Base-by-base conservation (phyloP, 768 basidiomycete genomes). In the Lactarius hatsudake region DNA sequence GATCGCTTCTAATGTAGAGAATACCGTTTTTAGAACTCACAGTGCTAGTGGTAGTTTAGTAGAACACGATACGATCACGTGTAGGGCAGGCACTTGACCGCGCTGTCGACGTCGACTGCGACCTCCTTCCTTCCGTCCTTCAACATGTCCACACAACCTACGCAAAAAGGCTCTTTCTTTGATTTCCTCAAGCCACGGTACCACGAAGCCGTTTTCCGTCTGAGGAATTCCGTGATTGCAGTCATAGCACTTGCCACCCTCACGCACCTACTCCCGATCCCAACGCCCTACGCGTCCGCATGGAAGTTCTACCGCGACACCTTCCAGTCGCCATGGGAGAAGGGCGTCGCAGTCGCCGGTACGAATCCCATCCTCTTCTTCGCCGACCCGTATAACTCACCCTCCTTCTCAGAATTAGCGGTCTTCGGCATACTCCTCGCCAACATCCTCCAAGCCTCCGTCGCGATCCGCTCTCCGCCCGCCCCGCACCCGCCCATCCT, bases 191-290 rank as follows among this genome's bases (percentile, higher is more conserved):
- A 66, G 55, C 68, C 68, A 26, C 68, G 65, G 1, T 53, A 69
- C 66, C 62, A 66, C 36, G 69, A 70, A 62, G 69, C 67, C 40
- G 54, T 69, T 20, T 57, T 57, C 59, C 69, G 69, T 56, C 59
- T 70, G 23, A 63, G 40, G 15, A 61, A 69, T 36, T 68, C 69
- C 43, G 6, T 69, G 13, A 23, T 69, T 5, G 69, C 67, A 3
- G 67, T 70, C 10, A 7, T 68, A 15, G 28, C 48, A 0, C 67
- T 69, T 40, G 17, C 54, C 45, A 64, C 69, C n/a, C 60, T 67
- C 2, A 71, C 71, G 1, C 71, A 70, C 53, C 71, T 71, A n/a
- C 71, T 71, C 5, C 71, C 71, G 17, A 34, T 67, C 23, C 71
- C 71, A 40, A 61, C 69, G 2, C 69, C 61, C 3, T 65, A 70